These are phyloP conservation scores for Cucumis sativus DNA, from an alignment of 306 rosid genomes.

Conservation along the genomic window DNA sequence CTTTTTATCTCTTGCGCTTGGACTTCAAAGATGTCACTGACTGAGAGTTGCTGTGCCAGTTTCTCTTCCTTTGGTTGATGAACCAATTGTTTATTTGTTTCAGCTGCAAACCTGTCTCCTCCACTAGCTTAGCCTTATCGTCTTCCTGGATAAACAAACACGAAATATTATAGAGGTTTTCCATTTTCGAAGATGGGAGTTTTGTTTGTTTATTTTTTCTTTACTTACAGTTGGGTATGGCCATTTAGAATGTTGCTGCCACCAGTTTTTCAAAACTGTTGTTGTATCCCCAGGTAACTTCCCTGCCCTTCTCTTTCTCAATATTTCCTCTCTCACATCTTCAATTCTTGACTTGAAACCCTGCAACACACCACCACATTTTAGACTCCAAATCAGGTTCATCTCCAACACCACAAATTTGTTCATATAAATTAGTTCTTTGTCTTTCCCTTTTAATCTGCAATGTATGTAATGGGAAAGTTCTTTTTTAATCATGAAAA, in stretches of 20 bases:
- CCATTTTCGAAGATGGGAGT: not conserved
- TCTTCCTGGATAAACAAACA: slow-evolving; percentile 49
- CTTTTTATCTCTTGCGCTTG: slow-evolving; percentile 78
- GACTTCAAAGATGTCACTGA: slow-evolving; percentile 88
- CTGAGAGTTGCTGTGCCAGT: slow-evolving; percentile 96
- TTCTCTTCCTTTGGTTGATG: slow-evolving; percentile 94
- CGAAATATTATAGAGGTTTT: not conserved
- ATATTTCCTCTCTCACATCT: slow-evolving; percentile 94
- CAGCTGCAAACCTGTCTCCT: slow-evolving; percentile 97
- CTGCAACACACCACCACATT: slow-evolving; percentile 16
- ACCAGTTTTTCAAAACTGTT: slow-evolving; percentile 85
- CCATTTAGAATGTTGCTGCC: slow-evolving; percentile 99
- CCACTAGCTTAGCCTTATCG: slow-evolving; percentile 97
- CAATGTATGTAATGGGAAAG: not conserved
- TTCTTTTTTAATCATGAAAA: not conserved
- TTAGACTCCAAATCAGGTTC: not conserved
- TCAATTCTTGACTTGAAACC: slow-evolving; percentile 97
- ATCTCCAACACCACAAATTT: not conserved
- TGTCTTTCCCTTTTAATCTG: not conserved
- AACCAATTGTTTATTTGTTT: slow-evolving; percentile 99
- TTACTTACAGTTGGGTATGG: slow-evolving; percentile 92
- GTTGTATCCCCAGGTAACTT: slow-evolving; percentile 97
- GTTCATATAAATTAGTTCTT: not conserved
- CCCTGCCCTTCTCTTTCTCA: slow-evolving; percentile 95
- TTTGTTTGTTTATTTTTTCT: not conserved